phyloP scores from a whole-genome alignment of 805 yeast genomes.

The Wickerhamiella domercqiae region DNA sequence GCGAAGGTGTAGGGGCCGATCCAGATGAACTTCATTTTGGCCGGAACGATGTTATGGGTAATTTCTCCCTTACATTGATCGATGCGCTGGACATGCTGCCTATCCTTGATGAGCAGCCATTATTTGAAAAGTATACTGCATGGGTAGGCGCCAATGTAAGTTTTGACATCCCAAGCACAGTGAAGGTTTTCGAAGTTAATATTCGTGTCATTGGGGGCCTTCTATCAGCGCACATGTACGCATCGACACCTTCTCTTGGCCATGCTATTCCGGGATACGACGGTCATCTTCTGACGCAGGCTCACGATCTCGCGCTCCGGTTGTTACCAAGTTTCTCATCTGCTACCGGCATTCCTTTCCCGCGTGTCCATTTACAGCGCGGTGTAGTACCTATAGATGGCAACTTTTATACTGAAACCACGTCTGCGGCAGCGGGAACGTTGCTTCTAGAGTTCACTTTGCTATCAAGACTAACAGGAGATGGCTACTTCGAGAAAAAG shows the following conservation, averaged over 20 bases:
- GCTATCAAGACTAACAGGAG: slow-evolving; percentile 60
- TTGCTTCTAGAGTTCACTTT: slow-evolving; percentile 70
- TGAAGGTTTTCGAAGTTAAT: slow-evolving; percentile 79
- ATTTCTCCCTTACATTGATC: slow-evolving; percentile 59
- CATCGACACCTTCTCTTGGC: slow-evolving; percentile 35
- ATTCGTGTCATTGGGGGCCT: slow-evolving; percentile 75
- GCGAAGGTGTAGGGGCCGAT: slow-evolving; percentile 56
- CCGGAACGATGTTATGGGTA: slow-evolving; percentile 75
- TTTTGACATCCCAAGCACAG: slow-evolving; percentile 51
- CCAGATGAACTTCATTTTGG: slow-evolving; percentile 37
- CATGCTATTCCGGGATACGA: slow-evolving; percentile 35
- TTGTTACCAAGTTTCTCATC: slow-evolving; percentile 58
- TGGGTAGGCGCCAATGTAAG: slow-evolving; percentile 28
- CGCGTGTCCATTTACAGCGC: slow-evolving; percentile 51
- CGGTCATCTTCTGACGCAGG: slow-evolving; percentile 56
- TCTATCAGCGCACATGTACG: slow-evolving; percentile 61
- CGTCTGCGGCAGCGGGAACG: slow-evolving; percentile 78
- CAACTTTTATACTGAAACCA: slow-evolving; percentile 39
- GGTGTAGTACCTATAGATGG: slow-evolving; percentile 29
- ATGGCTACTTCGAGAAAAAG: slow-evolving; percentile 47
- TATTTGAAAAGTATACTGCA: slow-evolving; percentile 34
- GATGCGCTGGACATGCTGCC: slow-evolving; percentile 72
- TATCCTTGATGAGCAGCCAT: slow-evolving; percentile 46
- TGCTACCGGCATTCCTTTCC: slow-evolving; percentile 49
- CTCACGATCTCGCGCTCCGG: slow-evolving; percentile 60